Evolutionary conservation across 257 asterid genomes (phyloP).

Genomic region (Lavandula angustifolia): DNA sequence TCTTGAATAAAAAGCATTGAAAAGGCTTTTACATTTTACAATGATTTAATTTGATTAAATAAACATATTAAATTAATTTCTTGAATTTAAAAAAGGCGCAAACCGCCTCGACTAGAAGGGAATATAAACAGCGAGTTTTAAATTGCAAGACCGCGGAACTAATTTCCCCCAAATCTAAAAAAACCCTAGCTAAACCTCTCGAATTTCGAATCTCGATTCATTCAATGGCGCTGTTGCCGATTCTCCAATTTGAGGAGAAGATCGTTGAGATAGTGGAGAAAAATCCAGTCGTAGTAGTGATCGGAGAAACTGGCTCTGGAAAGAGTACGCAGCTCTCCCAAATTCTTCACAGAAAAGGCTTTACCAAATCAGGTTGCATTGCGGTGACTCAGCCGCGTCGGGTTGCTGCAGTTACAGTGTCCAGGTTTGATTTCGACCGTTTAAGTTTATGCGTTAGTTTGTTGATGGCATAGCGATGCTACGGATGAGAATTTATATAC

Average conservation of each 20-base stretch:
- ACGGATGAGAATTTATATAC: neutral
- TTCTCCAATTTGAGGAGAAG: constrained; percentile 79
- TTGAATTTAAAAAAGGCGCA: no score
- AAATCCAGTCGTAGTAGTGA: constrained; percentile 71
- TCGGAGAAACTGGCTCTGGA: constrained; percentile 96
- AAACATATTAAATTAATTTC: no score
- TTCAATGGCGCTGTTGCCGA: constrained; percentile 66
- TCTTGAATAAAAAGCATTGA: no score
- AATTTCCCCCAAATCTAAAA: constrained; percentile 23
- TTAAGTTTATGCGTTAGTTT: neutral
- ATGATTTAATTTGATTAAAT: no score
- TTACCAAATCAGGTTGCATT: constrained; percentile 69
- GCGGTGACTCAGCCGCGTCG: constrained; percentile 99
- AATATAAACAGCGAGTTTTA: neutral
- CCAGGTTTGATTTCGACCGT: constrained; percentile 48
- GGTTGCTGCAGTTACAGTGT: constrained; percentile 89
- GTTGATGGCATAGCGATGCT: neutral
- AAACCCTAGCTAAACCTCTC: constrained; percentile 30
- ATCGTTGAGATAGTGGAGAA: constrained; percentile 72
- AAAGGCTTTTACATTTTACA: no score
- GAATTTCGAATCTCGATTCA: neutral
- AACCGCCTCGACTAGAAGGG: neutral
- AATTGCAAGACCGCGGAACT: neutral
- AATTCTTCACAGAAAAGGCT: constrained; percentile 76
- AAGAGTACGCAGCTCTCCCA: constrained; percentile 96